phyloP scores from a whole-genome alignment of 768 basidiomycete genomes.

The Tricholoma sp. region DNA sequence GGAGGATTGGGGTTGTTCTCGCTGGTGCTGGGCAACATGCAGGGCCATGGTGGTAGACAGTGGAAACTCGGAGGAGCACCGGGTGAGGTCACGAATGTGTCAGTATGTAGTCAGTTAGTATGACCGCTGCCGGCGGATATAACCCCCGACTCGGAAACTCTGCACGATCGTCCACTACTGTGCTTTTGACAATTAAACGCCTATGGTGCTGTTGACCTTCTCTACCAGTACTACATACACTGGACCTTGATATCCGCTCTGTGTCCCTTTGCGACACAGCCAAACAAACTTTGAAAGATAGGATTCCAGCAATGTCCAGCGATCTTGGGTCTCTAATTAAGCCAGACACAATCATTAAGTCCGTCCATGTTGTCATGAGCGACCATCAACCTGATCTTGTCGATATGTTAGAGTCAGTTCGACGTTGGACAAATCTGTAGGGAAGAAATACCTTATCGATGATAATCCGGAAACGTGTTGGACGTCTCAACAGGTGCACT shows the following conservation, averaged over 20 bases:
- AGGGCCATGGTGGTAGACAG: slow-evolving; percentile 4
- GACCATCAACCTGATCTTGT: slow-evolving; percentile 5
- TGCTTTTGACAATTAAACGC: background rate
- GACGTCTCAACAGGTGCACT: slow-evolving; percentile 69
- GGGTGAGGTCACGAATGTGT: background rate
- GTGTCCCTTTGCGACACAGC: no score
- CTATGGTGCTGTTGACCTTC: background rate
- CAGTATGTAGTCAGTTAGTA: background rate
- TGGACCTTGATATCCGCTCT: no score
- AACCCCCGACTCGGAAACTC: background rate
- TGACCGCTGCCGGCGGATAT: background rate
- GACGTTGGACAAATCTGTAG: slow-evolving; percentile 65
- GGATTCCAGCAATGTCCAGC: slow-evolving; percentile 15
- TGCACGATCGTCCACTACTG: background rate
- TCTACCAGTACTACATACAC: no score
- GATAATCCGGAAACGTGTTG: slow-evolving; percentile 76
- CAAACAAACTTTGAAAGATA: slow-evolving; percentile 1
- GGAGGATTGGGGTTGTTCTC: slow-evolving; percentile 8
- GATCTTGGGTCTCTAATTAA: slow-evolving; percentile 35
- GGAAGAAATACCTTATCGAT: slow-evolving; percentile 68
- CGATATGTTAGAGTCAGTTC: slow-evolving; percentile 62
- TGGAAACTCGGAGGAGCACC: background rate
- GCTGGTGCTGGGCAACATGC: slow-evolving; percentile 13
- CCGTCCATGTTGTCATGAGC: slow-evolving; percentile 10
- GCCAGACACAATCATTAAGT: slow-evolving; percentile 49